A percentile compares a stretch with the other conserved stretches of the same genome.
phyloP scores from a whole-genome alignment of 1,284 basidiomycete genomes.

The Coriolopsis trogii region DNA sequence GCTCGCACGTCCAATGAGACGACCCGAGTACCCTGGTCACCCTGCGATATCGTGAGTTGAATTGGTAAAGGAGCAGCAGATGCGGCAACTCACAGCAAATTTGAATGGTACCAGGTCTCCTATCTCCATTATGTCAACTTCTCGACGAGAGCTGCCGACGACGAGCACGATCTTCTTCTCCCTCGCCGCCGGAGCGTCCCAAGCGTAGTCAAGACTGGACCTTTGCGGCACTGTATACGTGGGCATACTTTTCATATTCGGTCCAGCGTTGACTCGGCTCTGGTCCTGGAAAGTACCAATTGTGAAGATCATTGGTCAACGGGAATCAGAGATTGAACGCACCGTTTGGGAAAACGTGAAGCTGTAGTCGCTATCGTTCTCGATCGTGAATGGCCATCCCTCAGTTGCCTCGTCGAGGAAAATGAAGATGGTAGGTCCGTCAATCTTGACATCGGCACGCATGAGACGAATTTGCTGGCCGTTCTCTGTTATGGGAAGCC shows the following conservation, averaged over 20 bases:
- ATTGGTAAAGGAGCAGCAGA: constrained; percentile 8
- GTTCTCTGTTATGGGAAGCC: constrained; percentile 52
- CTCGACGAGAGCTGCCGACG: constrained; percentile 68
- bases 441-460: constrained; percentile 83
- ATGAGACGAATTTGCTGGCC: constrained; percentile 61
- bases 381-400: constrained; percentile 89
- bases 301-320: not conserved
- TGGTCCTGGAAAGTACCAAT: constrained; percentile 47
- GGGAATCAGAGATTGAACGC: constrained; percentile 23
- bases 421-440: constrained; percentile 91
- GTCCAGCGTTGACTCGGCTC: constrained; percentile 42
- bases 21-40: constrained; percentile 55
- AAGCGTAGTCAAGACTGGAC: constrained; percentile 76
- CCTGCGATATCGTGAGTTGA: constrained; percentile 37
- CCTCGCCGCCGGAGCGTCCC: constrained; percentile 90
- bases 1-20: constrained; percentile 95
- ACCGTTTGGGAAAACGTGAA: constrained; percentile 83
- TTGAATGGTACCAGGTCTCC: constrained; percentile 92
- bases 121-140: constrained; percentile 95
- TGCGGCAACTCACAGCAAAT: constrained; percentile 61
- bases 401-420: constrained; percentile 70
- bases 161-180: constrained; percentile 83
- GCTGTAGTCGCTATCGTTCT: constrained; percentile 84
- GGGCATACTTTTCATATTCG: constrained; percentile 38
- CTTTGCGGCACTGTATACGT: constrained; percentile 64